These are phyloP conservation scores for Brassica hybrid DNA, from an alignment of 441 rosid genomes.

Conservation along the genomic window DNA sequence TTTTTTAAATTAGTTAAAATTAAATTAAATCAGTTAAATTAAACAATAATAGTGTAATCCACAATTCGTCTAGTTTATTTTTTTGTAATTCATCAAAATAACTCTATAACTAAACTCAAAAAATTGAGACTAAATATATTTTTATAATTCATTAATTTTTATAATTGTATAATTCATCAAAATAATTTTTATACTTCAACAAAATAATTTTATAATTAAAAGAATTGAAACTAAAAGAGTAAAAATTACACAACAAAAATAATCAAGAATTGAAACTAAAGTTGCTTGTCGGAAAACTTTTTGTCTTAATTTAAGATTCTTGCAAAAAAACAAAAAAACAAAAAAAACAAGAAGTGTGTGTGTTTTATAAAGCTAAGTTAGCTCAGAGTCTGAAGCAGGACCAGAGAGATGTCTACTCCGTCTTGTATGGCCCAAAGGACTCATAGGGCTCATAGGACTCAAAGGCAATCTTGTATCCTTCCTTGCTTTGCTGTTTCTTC, in stretches of 20 bases:
- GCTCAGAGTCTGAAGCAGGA: conserved; percentile 49
- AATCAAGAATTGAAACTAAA: background rate
- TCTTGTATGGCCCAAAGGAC: conserved; percentile 42
- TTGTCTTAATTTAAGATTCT: background rate
- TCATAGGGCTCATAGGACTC: conserved; percentile 43
- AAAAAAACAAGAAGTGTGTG: background rate
- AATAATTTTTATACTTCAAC: too few relatives aligned
- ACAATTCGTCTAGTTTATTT: background rate
- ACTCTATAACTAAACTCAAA: too few relatives aligned
- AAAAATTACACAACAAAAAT: too few relatives aligned
- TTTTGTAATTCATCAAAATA: too few relatives aligned
- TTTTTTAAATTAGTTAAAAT: too few relatives aligned
- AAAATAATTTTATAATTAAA: too few relatives aligned
- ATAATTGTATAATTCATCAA: too few relatives aligned
- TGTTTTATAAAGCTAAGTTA: conserved; percentile 9
- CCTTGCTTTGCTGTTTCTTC: conserved; percentile 34
- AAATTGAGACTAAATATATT: too few relatives aligned
- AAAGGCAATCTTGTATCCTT: conserved; percentile 38
- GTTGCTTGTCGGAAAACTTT: background rate
- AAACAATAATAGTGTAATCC: background rate
- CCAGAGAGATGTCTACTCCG: conserved; percentile 45
- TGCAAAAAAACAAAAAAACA: background rate
- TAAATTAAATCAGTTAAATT: background rate
- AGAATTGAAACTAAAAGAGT: background rate
- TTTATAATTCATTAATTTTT: too few relatives aligned